Base-by-base conservation (phyloP, 805 yeast species). In the Wickerhamomyces canadensis region DNA sequence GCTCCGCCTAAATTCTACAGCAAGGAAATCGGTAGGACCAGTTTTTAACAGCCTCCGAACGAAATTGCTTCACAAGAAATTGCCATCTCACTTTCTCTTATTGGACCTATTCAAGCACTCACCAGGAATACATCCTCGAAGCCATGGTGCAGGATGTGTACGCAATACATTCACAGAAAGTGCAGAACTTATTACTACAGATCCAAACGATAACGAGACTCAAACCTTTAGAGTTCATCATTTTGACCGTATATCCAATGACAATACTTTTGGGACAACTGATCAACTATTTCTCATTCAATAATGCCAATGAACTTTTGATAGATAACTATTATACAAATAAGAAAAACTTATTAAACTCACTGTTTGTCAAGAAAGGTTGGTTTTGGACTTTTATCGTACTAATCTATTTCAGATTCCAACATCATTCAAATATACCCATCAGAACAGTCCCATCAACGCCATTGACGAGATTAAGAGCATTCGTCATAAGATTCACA, bases 311-410 rank as follows among this genome's bases (percentile, higher is more conserved):
- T n/a, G n/a, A n/a, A n/a, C n/a, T n/a, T n/a, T n/a, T n/a, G n/a
- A n/a, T n/a, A n/a, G n/a, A 33, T 1, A 51, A 45, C 31, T 52
- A 54, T 42, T 71, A 21, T 57, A 66, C 59, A 66, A 66, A 78
- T 38, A 87, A 85, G 61, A 69, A 73, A 35, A 87, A 86, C 54
- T 23, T 87, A 14, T 54, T 89, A 42, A 91, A 91, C 58, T 70
- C 70, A 16, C 33, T 72, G 6, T 85, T 93, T 55, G 96, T 91
- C 27, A 93, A 91, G 52, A 71, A 70, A 19, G 98, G 97, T 2
- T 93, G 98, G 98, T 68, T 76, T 13, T 93, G 97, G 98, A 88
- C 95, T 1, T 58, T 77, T 0, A 5, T 72, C 4, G 68, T 69
- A 4, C 69, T 62, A 18, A 19, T 9, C 50, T 71, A 34, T 22